Conservation (phyloP, 306 rosid species). For the Cicer bijugum region DNA sequence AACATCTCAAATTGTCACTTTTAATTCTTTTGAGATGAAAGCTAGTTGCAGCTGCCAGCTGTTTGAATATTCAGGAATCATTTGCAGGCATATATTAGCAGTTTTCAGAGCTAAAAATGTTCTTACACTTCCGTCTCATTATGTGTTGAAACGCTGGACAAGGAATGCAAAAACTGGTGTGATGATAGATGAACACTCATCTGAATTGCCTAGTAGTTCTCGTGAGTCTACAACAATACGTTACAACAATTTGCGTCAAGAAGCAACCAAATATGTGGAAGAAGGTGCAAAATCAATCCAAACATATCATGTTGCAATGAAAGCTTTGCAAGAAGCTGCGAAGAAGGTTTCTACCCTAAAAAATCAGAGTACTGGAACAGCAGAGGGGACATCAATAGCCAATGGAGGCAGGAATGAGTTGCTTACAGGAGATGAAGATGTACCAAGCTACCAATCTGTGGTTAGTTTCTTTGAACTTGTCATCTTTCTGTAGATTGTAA, state of each 20-base stretch:
- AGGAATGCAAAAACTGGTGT: constrained; percentile 74
- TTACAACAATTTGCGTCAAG: constrained; percentile 79
- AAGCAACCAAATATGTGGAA: constrained; percentile 85
- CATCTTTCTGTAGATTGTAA: constrained; percentile 26
- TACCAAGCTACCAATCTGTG: constrained; percentile 51
- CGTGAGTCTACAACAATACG: constrained; percentile 64
- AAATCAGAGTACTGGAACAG: constrained; percentile 54
- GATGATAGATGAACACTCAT: constrained; percentile 54
- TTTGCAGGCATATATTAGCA: constrained; percentile 83
- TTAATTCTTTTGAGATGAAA: constrained; percentile 86
- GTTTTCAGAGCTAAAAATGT: constrained; percentile 85
- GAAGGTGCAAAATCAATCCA: constrained; percentile 92
- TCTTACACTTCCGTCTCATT: constrained; percentile 84
- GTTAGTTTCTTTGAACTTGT: constrained; percentile 56
- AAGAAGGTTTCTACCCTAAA: constrained; percentile 67
- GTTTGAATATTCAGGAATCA: constrained; percentile 87
- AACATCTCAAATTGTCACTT: constrained; percentile 64
- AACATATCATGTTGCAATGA: constrained; percentile 78
- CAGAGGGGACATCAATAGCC: constrained; percentile 52
- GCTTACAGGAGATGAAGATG: constrained; percentile 64
- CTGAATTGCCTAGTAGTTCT: constrained; percentile 60
- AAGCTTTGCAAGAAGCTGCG: constrained; percentile 78
- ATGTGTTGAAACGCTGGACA: constrained; percentile 88
- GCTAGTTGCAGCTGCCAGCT: constrained; percentile 88
- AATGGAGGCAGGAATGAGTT: constrained; percentile 64